Percentiles rank a stretch among this genome's conserved stretches.
Evolutionary conservation across 139 green algal genomes (phyloP).

Genomic region (Chlorella vulgaris): DNA sequence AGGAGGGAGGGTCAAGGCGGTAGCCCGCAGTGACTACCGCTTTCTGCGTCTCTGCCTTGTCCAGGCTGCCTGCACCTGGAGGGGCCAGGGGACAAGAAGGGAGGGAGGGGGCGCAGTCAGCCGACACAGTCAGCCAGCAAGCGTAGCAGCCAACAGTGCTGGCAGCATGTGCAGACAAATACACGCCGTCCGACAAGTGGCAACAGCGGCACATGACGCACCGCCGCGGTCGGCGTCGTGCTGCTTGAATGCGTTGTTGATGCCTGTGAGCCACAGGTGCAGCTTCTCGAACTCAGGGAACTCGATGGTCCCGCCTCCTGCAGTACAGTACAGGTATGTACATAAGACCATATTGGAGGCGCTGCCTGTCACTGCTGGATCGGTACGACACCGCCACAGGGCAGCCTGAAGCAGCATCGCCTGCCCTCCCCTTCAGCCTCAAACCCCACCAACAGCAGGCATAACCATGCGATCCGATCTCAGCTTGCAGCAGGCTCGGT

Average conservation of each 20-base stretch:
- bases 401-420: too few relatives aligned
- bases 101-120: background rate
- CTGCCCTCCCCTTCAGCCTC: too few relatives aligned
- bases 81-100: background rate
- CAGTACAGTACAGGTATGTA: too few relatives aligned
- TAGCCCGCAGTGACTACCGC: conserved; percentile 31
- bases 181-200: background rate
- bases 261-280: background rate
- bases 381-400: too few relatives aligned
- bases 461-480: too few relatives aligned
- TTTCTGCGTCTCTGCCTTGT: conserved; percentile 38
- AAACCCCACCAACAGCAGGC: too few relatives aligned
- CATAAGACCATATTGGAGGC: background rate
- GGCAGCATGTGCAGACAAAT: too few relatives aligned
- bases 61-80: conserved; percentile 39
- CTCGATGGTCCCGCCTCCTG: background rate
- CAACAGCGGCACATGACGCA: background rate
- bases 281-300: conserved; percentile 33
- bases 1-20: conserved; percentile 1
- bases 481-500: too few relatives aligned
- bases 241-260: background rate
- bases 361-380: background rate
- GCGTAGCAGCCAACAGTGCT: background rate
- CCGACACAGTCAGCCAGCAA: too few relatives aligned
- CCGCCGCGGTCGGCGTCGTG: too few relatives aligned